Conservation (phyloP, 176 grass and related monocot genomes). For the Musa acuminata region DNA sequence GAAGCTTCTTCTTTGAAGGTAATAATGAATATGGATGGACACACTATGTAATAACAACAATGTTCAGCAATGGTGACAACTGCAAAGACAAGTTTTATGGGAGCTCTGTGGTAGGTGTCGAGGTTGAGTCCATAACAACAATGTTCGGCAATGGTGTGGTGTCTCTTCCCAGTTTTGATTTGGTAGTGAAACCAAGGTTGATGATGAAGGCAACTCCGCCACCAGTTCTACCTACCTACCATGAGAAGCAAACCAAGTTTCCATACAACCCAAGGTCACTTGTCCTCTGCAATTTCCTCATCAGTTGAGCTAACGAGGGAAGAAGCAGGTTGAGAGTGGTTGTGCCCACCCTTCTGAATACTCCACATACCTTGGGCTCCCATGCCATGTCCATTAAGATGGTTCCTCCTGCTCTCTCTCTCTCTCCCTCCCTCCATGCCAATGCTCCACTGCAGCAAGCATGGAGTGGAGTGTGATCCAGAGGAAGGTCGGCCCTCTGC, state of each 20-base stretch:
- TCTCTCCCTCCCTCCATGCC: not conserved
- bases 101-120: too few species aligned
- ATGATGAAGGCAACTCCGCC: too few species aligned
- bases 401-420: not conserved
- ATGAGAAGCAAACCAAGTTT: not conserved
- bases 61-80: too few species aligned
- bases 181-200: too few species aligned
- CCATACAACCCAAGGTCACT: not conserved
- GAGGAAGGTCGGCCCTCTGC: slow-evolving; percentile 2
- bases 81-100: too few species aligned
- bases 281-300: not conserved
- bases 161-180: too few species aligned
- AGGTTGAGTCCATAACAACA: too few species aligned
- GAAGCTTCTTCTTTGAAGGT: too few species aligned
- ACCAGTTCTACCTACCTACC: too few species aligned
- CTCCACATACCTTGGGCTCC: not conserved
- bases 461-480: slow-evolving; percentile 8
- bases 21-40: too few species aligned
- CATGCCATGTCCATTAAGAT: not conserved
- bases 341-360: not conserved
- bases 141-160: too few species aligned
- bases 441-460: not conserved
- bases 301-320: not conserved
- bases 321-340: not conserved
- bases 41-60: too few species aligned